phyloP scores from a whole-genome alignment of 306 rosid species.

The Mucuna pruriens region DNA sequence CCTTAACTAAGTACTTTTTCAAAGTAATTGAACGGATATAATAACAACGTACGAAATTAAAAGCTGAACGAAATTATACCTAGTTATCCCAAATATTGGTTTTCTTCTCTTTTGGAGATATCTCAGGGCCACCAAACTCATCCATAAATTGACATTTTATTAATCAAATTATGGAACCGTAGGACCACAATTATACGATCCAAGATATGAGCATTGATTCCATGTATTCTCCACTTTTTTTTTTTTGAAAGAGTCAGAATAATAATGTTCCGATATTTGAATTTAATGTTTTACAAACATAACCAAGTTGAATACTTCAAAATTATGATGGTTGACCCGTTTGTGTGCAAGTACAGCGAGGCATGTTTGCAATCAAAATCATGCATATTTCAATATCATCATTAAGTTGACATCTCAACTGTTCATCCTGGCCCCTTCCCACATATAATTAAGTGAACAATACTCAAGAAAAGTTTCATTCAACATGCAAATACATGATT shows the following conservation, averaged over 20 bases:
- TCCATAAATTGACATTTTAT: conserved; percentile 19
- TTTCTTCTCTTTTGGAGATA: neutral
- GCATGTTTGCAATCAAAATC: conserved; percentile 38
- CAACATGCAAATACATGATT: neutral
- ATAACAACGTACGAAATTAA: conserved; percentile 1
- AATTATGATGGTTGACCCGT: conserved; percentile 20
- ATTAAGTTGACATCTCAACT: conserved; percentile 39
- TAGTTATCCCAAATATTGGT: neutral
- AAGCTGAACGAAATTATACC: neutral
- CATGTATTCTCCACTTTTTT: conserved; percentile 34
- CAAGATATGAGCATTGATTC: conserved; percentile 33
- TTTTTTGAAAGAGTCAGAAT: neutral
- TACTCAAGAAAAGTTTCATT: conserved; percentile 17
- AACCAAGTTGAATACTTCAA: conserved; percentile 19
- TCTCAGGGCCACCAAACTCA: conserved; percentile 25
- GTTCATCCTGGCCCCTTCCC: neutral
- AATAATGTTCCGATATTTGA: conserved; percentile 10
- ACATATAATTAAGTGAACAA: conserved; percentile 27
- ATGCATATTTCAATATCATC: conserved; percentile 7
- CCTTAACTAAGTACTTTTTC: neutral
- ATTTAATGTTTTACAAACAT: neutral
- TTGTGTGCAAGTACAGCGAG: conserved; percentile 24
- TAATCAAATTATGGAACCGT: conserved; percentile 17
- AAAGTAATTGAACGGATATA: neutral
- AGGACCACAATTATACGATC: conserved; percentile 34